Percentiles rank a stretch among this genome's conserved stretches.
Conservation (phyloP, 2,329 filamentous ascomycete genomes). For the Daldinia sp. region DNA sequence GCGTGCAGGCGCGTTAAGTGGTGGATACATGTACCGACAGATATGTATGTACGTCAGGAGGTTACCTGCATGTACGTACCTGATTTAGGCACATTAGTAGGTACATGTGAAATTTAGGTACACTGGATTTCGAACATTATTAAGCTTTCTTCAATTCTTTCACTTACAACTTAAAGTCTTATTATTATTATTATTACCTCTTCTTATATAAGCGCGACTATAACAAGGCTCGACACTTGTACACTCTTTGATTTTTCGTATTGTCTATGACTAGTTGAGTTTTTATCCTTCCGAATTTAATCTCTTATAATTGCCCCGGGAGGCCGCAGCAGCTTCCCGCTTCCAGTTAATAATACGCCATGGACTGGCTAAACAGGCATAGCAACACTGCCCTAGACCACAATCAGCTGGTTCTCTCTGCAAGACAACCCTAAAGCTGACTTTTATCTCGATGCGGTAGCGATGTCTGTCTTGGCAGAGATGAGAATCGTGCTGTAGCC, state of each 20-base stretch:
- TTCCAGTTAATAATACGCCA: not conserved
- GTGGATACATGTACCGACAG: not conserved
- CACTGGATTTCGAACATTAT: not conserved
- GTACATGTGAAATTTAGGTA: not conserved
- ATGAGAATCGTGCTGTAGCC: slow-evolving; percentile 6
- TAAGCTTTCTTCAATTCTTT: not conserved
- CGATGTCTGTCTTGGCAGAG: slow-evolving; percentile 19
- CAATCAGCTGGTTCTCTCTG: not conserved
- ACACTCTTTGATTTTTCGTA: not conserved
- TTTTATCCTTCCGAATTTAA: not conserved
- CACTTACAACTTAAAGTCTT: not conserved
- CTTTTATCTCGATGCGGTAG: not conserved
- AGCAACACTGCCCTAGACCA: not conserved
- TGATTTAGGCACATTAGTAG: not conserved
- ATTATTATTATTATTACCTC: no score
- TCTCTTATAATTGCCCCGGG: not conserved
- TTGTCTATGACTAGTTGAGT: not conserved
- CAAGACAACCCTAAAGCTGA: not conserved
- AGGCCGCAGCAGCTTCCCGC: not conserved
- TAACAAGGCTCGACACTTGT: not conserved
- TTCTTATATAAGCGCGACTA: not conserved
- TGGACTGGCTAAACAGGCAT: not conserved
- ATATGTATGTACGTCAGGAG: not conserved
- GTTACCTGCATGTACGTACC: slow-evolving; percentile 5
- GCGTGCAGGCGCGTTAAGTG: slow-evolving; percentile 1